Percentiles rank a stretch among this genome's conserved stretches.
Conservation (phyloP, 495 filamentous ascomycete species). For the Astrothelium macrocarpum region DNA sequence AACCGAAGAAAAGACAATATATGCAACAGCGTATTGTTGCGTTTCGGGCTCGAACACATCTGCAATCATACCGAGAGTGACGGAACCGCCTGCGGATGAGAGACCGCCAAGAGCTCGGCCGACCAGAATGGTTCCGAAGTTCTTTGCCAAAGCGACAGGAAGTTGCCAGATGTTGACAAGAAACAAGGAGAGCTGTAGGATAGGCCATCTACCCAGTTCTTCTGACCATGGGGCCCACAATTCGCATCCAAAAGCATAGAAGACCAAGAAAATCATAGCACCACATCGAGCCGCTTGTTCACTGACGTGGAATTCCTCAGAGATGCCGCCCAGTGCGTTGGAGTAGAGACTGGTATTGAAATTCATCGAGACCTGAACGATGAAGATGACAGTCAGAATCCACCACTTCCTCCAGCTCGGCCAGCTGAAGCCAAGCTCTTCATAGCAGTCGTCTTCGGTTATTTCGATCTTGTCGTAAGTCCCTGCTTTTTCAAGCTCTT, state of each 20-base stretch:
- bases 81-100: constrained; percentile 65
- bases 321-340: constrained; percentile 52
- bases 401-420: constrained; percentile 63
- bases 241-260: constrained; percentile 72
- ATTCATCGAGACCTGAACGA: constrained; percentile 76
- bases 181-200: constrained; percentile 59
- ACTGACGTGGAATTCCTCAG: constrained; percentile 53
- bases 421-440: constrained; percentile 56
- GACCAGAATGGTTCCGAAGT: constrained; percentile 56
- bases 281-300: constrained; percentile 55
- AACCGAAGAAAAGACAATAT: constrained; percentile 65
- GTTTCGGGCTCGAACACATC: constrained; percentile 68
- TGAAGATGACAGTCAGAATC: constrained; percentile 63
- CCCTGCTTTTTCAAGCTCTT: constrained; percentile 21
- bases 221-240: constrained; percentile 78
- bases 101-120: constrained; percentile 60
- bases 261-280: constrained; percentile 60
- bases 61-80: constrained; percentile 74
- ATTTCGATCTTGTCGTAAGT: constrained; percentile 46
- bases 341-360: constrained; percentile 69
- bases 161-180: constrained; percentile 70
- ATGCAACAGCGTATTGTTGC: constrained; percentile 67
- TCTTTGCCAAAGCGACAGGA: constrained; percentile 60
- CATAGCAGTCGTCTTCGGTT: constrained; percentile 52
- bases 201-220: constrained; percentile 64